Conservation (phyloP, 2,329 filamentous ascomycete species). For the Colletotrichum liriopes region DNA sequence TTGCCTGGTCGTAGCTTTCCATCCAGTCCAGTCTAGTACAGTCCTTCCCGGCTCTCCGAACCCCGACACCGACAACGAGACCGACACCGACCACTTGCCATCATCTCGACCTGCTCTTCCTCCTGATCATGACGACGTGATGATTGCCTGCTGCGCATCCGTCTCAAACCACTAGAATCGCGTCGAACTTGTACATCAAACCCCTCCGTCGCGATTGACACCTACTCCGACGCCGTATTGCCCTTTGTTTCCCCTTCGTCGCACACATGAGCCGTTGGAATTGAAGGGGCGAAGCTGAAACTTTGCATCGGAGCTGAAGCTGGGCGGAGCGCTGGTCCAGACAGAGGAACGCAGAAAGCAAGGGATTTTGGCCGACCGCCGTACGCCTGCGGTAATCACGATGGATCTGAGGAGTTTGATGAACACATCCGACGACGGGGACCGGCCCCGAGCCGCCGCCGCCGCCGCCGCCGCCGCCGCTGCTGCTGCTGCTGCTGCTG, state of each 20-base stretch:
- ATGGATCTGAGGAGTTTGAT: slow-evolving; percentile 71
- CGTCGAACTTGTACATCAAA: neutral
- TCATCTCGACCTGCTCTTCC: slow-evolving; percentile 6
- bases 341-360: slow-evolving; percentile 21
- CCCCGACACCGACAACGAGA: slow-evolving; percentile 25
- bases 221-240: neutral
- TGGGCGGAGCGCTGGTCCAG: slow-evolving; percentile 34
- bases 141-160: slow-evolving; percentile 23
- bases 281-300: slow-evolving; percentile 38
- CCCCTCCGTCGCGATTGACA: neutral
- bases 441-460: slow-evolving; percentile 54
- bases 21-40: slow-evolving; percentile 14
- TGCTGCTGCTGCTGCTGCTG: slow-evolving; percentile 28
- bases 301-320: slow-evolving; percentile 37
- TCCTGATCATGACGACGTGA: slow-evolving; percentile 35
- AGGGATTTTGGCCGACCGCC: slow-evolving; percentile 7
- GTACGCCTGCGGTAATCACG: slow-evolving; percentile 37
- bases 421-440: slow-evolving; percentile 66
- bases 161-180: slow-evolving; percentile 20
- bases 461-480: slow-evolving; percentile 41
- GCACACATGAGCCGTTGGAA: slow-evolving; percentile 37
- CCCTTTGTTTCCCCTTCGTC: slow-evolving; percentile 17
- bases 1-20: slow-evolving; percentile 22
- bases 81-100: slow-evolving; percentile 16
- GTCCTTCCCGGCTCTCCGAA: slow-evolving; percentile 21